These are phyloP conservation scores for Gentiana straminea DNA, from an alignment of 257 asterid species.

Conservation along the genomic window DNA sequence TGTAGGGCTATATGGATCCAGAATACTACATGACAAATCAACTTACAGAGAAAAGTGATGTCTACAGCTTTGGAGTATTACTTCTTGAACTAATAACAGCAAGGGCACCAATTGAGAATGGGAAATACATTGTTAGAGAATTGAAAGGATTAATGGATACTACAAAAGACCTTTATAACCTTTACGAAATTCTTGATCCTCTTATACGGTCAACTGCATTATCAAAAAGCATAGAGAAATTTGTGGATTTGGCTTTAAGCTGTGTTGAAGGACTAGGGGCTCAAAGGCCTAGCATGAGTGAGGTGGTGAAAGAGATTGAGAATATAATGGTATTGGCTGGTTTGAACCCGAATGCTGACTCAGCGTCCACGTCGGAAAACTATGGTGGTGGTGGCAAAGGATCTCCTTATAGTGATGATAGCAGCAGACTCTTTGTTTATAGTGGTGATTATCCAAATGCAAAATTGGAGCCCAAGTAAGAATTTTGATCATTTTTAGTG, in stretches of 20 bases:
- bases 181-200: conserved; percentile 59
- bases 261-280: conserved; percentile 55
- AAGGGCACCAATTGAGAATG: conserved; percentile 62
- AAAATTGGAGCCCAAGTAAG: conserved; percentile 43
- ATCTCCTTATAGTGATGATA: conserved; percentile 64
- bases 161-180: conserved; percentile 54
- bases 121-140: conserved; percentile 66
- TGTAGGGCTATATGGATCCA: conserved; percentile 95
- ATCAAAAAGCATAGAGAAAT: conserved; percentile 53
- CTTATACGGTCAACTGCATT: conserved; percentile 27
- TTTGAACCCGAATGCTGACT: conserved; percentile 62
- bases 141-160: conserved; percentile 49
- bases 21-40: conserved; percentile 90
- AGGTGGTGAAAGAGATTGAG: conserved; percentile 81
- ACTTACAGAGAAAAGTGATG: conserved; percentile 87
- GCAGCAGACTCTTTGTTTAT: conserved; percentile 34
- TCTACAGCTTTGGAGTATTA: conserved; percentile 73
- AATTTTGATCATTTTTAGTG: neutral
- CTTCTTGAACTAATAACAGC: conserved; percentile 61
- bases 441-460: conserved; percentile 40
- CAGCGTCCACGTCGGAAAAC: conserved; percentile 68
- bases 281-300: conserved; percentile 62
- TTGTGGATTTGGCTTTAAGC: conserved; percentile 54
- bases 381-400: conserved; percentile 32
- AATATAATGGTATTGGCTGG: conserved; percentile 63